phyloP scores from a whole-genome alignment of 192 early-diverging fungal genomes.

The Mortierella claussenii region DNA sequence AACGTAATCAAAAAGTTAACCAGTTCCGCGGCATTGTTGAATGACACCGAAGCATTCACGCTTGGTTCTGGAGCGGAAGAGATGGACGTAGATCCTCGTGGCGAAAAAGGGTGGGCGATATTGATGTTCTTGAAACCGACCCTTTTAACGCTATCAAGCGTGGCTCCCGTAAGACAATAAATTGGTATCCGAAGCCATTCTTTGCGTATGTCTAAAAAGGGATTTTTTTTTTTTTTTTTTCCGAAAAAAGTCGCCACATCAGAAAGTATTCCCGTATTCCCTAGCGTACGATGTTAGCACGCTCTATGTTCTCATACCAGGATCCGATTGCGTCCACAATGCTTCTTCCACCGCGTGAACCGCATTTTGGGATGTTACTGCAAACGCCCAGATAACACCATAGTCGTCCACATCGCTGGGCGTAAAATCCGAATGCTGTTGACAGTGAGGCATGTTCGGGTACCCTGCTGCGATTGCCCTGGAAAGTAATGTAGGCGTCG shows the following conservation, averaged over 20 bases:
- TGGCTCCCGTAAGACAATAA: conserved; percentile 37
- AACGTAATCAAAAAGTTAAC: conserved; percentile 27
- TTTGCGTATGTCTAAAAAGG: conserved; percentile 4
- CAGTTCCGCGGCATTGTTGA: conserved; percentile 22
- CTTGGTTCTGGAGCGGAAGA: background rate
- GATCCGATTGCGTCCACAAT: conserved; percentile 19
- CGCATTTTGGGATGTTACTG: conserved; percentile 39
- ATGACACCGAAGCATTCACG: background rate
- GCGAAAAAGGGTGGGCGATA: background rate
- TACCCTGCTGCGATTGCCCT: conserved; percentile 2
- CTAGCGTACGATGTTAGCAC: too few relatives aligned
- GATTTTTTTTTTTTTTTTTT: background rate
- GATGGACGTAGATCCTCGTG: background rate
- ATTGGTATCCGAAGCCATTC: conserved; percentile 37
- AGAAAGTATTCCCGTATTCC: too few relatives aligned
- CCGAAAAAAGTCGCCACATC: background rate
- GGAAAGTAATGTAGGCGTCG: conserved; percentile 11
- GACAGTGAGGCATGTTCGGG: background rate
- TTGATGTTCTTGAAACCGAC: conserved; percentile 40
- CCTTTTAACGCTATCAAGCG: conserved; percentile 13
- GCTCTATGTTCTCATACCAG: too few relatives aligned
- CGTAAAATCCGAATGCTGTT: background rate
- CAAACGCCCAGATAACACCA: conserved; percentile 32
- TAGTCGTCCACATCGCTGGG: background rate
- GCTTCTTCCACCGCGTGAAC: conserved; percentile 15